Percentiles rank a stretch among this genome's conserved stretches.
Evolutionary conservation across 1,284 basidiomycete species (phyloP).

Genomic region (Ganoderma resinaceum): DNA sequence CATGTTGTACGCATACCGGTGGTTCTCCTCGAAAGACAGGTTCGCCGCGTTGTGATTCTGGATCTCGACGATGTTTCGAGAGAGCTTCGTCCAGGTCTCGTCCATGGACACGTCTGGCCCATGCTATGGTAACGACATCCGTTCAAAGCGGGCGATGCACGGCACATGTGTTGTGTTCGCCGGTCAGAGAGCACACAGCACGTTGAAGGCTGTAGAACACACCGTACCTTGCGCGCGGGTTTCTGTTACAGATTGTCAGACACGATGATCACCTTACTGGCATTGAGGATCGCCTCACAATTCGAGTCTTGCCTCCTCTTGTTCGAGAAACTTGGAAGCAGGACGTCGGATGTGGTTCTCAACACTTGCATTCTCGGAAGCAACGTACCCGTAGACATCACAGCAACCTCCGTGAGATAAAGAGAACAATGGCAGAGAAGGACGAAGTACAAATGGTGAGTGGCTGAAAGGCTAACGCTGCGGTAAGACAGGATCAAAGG

Average conservation of each 20-base stretch:
- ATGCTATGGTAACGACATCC: slow-evolving; percentile 50
- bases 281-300: slow-evolving; percentile 45
- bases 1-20: slow-evolving; percentile 94
- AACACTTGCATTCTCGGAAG: not conserved
- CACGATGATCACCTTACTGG: slow-evolving; percentile 24
- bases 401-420: not conserved
- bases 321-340: slow-evolving; percentile 22
- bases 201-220: slow-evolving; percentile 10
- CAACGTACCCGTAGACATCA: slow-evolving; percentile 29
- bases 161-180: not conserved
- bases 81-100: slow-evolving; percentile 79
- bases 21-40: slow-evolving; percentile 97
- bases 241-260: slow-evolving; percentile 47
- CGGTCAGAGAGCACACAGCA: slow-evolving; percentile 17
- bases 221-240: slow-evolving; percentile 59
- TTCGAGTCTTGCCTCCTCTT: slow-evolving; percentile 46
- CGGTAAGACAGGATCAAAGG: slow-evolving; percentile 6
- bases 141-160: not conserved
- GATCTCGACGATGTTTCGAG: slow-evolving; percentile 92
- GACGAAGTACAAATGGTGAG: slow-evolving; percentile 6
- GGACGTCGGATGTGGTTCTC: not conserved
- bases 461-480: slow-evolving; percentile 15
- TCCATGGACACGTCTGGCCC: slow-evolving; percentile 73
- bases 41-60: slow-evolving; percentile 93
- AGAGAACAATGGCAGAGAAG: not conserved